Evolutionary conservation across 2,329 filamentous ascomycete genomes (phyloP), one percentile per base, ranked within the genome.

Genomic region (Talaromyces sp.): DNA sequence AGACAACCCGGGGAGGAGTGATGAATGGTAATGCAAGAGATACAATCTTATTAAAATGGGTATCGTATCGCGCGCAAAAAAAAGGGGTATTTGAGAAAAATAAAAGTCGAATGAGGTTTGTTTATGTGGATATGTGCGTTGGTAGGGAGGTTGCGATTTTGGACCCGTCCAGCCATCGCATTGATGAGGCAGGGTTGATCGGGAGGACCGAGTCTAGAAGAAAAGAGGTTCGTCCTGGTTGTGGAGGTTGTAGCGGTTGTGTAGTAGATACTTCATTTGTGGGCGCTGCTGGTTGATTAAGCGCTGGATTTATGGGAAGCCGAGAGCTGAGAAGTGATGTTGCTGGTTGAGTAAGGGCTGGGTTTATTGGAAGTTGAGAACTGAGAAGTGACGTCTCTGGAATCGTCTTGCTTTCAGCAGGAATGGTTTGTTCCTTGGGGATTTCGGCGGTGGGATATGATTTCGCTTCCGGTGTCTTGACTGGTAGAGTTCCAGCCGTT

Each of bases 131-230:
- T 27, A 52, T 29, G 49, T 52, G 49, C 14, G 11, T 52, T 29
- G 49, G 49, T 52, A 52, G 49, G 4, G 49, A 52, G 49, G 11
- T 52, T 29, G 27, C 26, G 10, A 52, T 26, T 32, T 58, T 58
- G 24, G 38, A 50, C 21, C 31, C 41, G 21, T 55, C 51, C 14
- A 19, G 56, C 27, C 41, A 51, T 2, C 31, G 57, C 5, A 61
- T 32, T 24, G 54, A 50, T 13, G 56, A 60, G n/a, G 70, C 67
- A 17, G 71, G 71, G 21, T 75, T 74, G 26, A 74, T 71, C 7
- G 71, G 71, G 19, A 75, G 65, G 5, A 66, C 64, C 7, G 72
- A 74, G 43, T 68, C 64, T 9, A 71, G 58, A 17, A 74, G 68
- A 32, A 68, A 69, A 14, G 66, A 63, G 21, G 66, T 63, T 41